Conservation (phyloP, 2,329 filamentous ascomycete genomes). For the Microdochium nivale region DNA sequence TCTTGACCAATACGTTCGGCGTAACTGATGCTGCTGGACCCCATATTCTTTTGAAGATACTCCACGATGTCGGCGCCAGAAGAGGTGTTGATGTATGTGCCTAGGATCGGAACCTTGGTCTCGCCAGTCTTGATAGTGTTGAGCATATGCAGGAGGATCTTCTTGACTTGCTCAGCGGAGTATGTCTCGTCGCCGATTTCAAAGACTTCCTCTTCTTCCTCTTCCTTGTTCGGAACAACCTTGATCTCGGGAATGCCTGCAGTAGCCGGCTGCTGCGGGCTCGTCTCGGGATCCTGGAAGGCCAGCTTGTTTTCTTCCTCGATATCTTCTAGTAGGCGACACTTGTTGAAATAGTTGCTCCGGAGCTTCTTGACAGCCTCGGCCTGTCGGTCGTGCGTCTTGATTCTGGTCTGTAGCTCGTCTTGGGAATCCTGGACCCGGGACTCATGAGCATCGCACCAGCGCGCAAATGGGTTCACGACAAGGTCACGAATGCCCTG, state of each 20-base stretch:
- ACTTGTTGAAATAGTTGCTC: slow-evolving; percentile 98
- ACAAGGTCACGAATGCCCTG: slow-evolving; percentile 95
- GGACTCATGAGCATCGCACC: slow-evolving; percentile 90
- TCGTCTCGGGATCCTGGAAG: slow-evolving; percentile 77
- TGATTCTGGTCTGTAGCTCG: slow-evolving; percentile 82
- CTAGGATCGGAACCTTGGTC: slow-evolving; percentile 89
- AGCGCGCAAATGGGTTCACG: slow-evolving; percentile 85
- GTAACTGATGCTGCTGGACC: slow-evolving; percentile 75
- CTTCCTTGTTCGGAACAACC: slow-evolving; percentile 60
- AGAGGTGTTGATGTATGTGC: slow-evolving; percentile 89
- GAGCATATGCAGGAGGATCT: slow-evolving; percentile 79
- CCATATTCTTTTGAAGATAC: slow-evolving; percentile 85
- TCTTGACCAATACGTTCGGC: slow-evolving; percentile 95
- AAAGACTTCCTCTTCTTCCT: slow-evolving; percentile 68
- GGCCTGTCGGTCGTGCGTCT: slow-evolving; percentile 85
- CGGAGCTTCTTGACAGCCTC: slow-evolving; percentile 87
- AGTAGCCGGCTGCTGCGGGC: slow-evolving; percentile 40
- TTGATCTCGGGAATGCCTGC: slow-evolving; percentile 74
- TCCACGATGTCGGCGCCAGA: slow-evolving; percentile 89
- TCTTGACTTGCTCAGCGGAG: slow-evolving; percentile 78
- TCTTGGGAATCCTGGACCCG: slow-evolving; percentile 92
- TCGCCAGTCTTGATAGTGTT: slow-evolving; percentile 81
- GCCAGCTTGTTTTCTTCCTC: slow-evolving; percentile 98
- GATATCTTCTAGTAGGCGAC: slow-evolving; percentile 86
- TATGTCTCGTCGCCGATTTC: slow-evolving; percentile 91